Evolutionary conservation across 306 rosid species (phyloP), one percentile per base, ranked within the genome.

Genomic region (Senna tora): DNA sequence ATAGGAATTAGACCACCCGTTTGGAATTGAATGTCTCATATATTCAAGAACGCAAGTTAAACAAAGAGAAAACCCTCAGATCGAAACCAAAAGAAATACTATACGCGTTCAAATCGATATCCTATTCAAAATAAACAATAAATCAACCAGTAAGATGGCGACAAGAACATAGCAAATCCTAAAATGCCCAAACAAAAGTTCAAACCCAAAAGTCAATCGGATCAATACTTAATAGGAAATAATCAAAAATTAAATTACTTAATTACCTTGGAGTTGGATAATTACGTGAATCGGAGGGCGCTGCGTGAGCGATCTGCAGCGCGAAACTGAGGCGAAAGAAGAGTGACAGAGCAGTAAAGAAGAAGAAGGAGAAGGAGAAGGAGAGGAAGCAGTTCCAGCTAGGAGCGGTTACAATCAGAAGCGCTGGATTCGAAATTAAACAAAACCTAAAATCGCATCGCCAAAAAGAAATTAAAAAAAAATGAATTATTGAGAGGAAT

Each of bases 391-490:
- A 22, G 52, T 22, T 34, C 59, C 61, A 76, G 41, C 68, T 46
- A 75, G 39, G 60, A 17, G 75, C 81, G 72, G 81, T 65, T 78
- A 69, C 80, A 57, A 49, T 70, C 77, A 21, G 80, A 69, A 75
- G 75, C 56, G 64, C 66, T 46, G 65, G 81, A 62, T 72, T 79
- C 81, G 76, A 74, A 25, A 78, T 70, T 75, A 68, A 57, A 50
- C 60, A 49, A 67, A 61, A 67, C 60, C 60, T 43, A 65, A 43
- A 65, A 56, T 41, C 66, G 43, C 32, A 32, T 67, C 45, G 2
- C 19, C n/a, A 6, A 25, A 65, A 14, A 46, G 8, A n/a, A 15
- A 9, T 13, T 11, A 20, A 6, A 41, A 41, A 6, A 15, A 49
- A 28, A 1, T n/a, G 28, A 47, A 66, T n/a, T 46, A 66, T 66